Percentiles rank a stretch among this genome's conserved stretches.
Conservation (phyloP, 345 rosid species). For the Geranium rotundifolium region DNA sequence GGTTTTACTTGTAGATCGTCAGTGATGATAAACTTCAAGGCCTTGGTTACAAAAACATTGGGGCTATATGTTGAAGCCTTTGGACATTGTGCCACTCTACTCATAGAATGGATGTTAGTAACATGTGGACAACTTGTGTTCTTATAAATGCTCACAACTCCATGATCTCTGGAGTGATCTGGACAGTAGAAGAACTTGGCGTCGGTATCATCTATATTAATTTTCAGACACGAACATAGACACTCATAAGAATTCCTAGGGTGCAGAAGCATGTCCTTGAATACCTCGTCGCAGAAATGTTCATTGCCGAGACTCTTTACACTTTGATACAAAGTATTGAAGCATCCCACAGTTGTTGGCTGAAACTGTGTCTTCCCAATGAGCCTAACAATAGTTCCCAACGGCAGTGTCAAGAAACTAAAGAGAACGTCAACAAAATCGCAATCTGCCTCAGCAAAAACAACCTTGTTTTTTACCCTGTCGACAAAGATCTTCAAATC, state of each 20-base stretch:
- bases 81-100: background rate
- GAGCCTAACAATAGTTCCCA: slow-evolving; percentile 13
- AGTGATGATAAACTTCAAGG: slow-evolving; percentile 2
- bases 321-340: slow-evolving; percentile 15
- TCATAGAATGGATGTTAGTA: background rate
- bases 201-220: slow-evolving; percentile 7
- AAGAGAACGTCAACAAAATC: slow-evolving; percentile 13
- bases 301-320: slow-evolving; percentile 7
- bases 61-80: background rate
- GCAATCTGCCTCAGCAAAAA: slow-evolving; percentile 11
- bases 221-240: slow-evolving; percentile 7
- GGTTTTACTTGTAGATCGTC: background rate
- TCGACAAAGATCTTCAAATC: slow-evolving; percentile 10
- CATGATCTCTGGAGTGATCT: background rate
- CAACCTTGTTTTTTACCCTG: slow-evolving; percentile 2
- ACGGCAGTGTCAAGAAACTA: slow-evolving; percentile 6
- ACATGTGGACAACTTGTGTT: background rate
- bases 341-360: slow-evolving; percentile 12
- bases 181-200: slow-evolving; percentile 11
- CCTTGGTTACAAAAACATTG: slow-evolving; percentile 9
- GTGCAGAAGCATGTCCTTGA: slow-evolving; percentile 11
- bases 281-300: slow-evolving; percentile 2
- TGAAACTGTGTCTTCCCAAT: slow-evolving; percentile 5
- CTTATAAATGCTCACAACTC: background rate
- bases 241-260: slow-evolving; percentile 10